phyloP scores from a whole-genome alignment of 495 filamentous ascomycete genomes.

The Daldinia loculata region DNA sequence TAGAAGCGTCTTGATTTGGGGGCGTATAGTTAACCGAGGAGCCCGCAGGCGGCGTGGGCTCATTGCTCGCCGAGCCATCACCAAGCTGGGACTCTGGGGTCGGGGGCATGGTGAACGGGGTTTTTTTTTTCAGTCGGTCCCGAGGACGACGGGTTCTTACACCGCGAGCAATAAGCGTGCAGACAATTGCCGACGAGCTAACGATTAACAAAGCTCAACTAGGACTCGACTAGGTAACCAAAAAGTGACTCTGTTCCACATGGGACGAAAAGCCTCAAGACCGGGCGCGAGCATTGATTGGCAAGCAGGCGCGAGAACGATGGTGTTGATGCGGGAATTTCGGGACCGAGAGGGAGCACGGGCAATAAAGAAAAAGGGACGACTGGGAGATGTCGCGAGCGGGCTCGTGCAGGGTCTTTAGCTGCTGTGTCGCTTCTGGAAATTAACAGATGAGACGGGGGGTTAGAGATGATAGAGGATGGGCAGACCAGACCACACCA shows the following conservation, averaged over 20 bases:
- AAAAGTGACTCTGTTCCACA: constrained; percentile 40
- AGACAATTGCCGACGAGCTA: constrained; percentile 26
- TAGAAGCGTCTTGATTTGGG: constrained; percentile 46
- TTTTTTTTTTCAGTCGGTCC: constrained; percentile 36
- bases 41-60: constrained; percentile 47
- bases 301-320: constrained; percentile 23
- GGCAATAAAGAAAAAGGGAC: constrained; percentile 10
- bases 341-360: constrained; percentile 38
- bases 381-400: constrained; percentile 9
- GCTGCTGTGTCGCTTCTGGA: constrained; percentile 39
- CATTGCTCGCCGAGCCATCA: constrained; percentile 44
- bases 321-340: constrained; percentile 40
- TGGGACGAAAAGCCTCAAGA: constrained; percentile 38
- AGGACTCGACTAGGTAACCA: constrained; percentile 38
- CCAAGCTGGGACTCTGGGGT: constrained; percentile 48
- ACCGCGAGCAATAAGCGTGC: constrained; percentile 32
- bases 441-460: constrained; percentile 14
- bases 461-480: constrained; percentile 1
- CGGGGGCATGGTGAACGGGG: constrained; percentile 39
- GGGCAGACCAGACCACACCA: constrained; percentile 23
- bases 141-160: constrained; percentile 38
- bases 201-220: constrained; percentile 31
- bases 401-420: constrained; percentile 33
- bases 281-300: constrained; percentile 38
- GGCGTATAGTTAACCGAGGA: constrained; percentile 48